Evolutionary conservation across 352 stramenopile species (phyloP).

Genomic region (Pythium plurisporium): DNA sequence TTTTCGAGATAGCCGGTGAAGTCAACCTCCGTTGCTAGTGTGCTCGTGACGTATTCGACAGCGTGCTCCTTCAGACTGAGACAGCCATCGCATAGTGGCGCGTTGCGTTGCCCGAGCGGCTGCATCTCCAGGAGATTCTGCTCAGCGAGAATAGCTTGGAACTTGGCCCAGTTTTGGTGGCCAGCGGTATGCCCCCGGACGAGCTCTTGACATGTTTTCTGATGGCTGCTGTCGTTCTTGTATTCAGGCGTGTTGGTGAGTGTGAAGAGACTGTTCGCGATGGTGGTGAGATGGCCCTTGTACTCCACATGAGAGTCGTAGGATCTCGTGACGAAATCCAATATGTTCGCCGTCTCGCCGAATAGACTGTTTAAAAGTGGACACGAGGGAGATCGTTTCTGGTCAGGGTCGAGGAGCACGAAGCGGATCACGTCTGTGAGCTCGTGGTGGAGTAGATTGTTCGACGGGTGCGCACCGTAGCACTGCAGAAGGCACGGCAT

Average conservation of each 20-base stretch:
- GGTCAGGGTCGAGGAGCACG: slow-evolving; percentile 78
- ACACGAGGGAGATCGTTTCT: slow-evolving; percentile 74
- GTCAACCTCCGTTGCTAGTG: slow-evolving; percentile 52
- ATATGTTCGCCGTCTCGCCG: slow-evolving; percentile 57
- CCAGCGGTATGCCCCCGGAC: slow-evolving; percentile 71
- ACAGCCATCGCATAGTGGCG: slow-evolving; percentile 75
- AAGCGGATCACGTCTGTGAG: slow-evolving; percentile 85
- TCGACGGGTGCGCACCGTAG: slow-evolving; percentile 72
- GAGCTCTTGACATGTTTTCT: slow-evolving; percentile 66
- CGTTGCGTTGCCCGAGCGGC: slow-evolving; percentile 73
- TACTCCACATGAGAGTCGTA: slow-evolving; percentile 80
- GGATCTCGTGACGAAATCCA: slow-evolving; percentile 78
- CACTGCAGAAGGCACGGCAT: slow-evolving; percentile 81
- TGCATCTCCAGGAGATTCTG: slow-evolving; percentile 83
- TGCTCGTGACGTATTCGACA: slow-evolving; percentile 71
- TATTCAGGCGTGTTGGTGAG: slow-evolving; percentile 77
- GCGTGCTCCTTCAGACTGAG: slow-evolving; percentile 77
- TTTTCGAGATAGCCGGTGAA: slow-evolving; percentile 80
- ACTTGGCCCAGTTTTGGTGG: slow-evolving; percentile 68
- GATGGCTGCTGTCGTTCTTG: slow-evolving; percentile 35
- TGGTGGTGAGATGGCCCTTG: slow-evolving; percentile 87
- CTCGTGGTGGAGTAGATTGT: slow-evolving; percentile 82
- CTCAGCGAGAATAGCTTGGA: slow-evolving; percentile 65
- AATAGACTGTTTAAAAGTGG: slow-evolving; percentile 80
- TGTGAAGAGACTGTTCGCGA: slow-evolving; percentile 87